Evolutionary conservation across 192 early-diverging fungal species (phyloP), one percentile per base, ranked within the genome.

Genomic region (Umbelopsis sp.): DNA sequence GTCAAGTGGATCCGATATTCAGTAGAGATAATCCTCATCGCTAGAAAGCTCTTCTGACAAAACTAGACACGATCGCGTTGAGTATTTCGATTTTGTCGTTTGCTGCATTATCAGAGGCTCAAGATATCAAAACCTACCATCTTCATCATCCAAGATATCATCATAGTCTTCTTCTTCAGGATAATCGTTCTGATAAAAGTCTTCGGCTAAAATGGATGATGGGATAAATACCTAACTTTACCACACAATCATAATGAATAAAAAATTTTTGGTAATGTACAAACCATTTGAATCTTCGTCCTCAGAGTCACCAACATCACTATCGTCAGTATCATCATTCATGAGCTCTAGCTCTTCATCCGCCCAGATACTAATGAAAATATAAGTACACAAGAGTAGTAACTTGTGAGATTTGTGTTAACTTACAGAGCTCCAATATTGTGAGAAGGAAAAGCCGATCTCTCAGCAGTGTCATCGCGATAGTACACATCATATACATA

Each of bases 401-500:
- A 45, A 26, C 32, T 68, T 69, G 29, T 29, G 10, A 43, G 47
- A 45, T 0, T 9, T 21, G 34, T 24, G 16, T 3, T 25, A 14
- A 76, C 83, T 56, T 83, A 87, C 86, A 87, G 65, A 20, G 83
- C 74, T 47, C 82, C 85, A 38, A 85, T 68, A 38, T 78, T 78
- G 6, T 68, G 53, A 14, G 53, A 71, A 12, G 54, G 31, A n/a
- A 80, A 75, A 29, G 74, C 78, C 5, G 43, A 25, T 38, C 54
- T 53, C 8, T 65, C 70, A 41, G 74, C 69, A 24, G 75, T 53
- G 14, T 84, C 74, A 76, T 87, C 88, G 20, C 83, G 72, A 26
- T 89, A 91, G 72, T 91, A 93, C 56, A 93, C 85, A 71, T 93
- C 92, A 66, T 93, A 93, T 2, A 93, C 89, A 72, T 89, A 93